Base-by-base conservation (phyloP, 2,329 filamentous ascomycete genomes). In the Dendrostoma leiphaemia region DNA sequence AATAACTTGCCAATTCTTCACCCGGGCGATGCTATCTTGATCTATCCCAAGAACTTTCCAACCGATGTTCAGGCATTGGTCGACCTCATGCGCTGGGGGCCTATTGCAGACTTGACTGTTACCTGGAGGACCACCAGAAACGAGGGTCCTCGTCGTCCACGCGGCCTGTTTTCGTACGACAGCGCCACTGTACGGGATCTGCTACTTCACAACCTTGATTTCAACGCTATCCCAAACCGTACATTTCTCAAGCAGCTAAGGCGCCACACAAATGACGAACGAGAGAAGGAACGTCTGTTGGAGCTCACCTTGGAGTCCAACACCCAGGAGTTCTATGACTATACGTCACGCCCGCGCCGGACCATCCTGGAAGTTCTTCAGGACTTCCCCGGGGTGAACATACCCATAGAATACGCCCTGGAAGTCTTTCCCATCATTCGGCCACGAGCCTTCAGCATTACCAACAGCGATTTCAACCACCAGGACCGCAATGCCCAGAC, bases 381-480 rank as follows among this genome's bases (percentile, higher is more conserved):
- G 53, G 94, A 99, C 63, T 99, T 99, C 63, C 82, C 88, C 38
- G 87, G 83, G 0, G 88, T 97, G 51, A 86, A 86, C 58, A 84
- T 99, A 2, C 92, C 94, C 0, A 89, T 86, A 71, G 76, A 87
- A 52, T 83, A 86, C 46, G 78, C 87, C 1, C 78, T 89, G 9
- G 84, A 86, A 51, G 78, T 92, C 15, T 86, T 99, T 51, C 94
- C 94, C 0, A 64, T 86, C 3, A 86, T 97, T 44, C 85, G 91
- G n/a, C 88, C 86, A n/a, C 82, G 94, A 6, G 89, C 96, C 63
- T 99, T 96, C 67, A 97, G 92, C 69, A 92, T 97, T 57, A 90
- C 91, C 31, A 94, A 89, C 59, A 87, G 88, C 6, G 43, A 29
- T 6, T n/a, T 19, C 1, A 29, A 12, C 13, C 37, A 57, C 31